phyloP scores from a whole-genome alignment of 441 rosid genomes.

The Francoa sonchifolia region DNA sequence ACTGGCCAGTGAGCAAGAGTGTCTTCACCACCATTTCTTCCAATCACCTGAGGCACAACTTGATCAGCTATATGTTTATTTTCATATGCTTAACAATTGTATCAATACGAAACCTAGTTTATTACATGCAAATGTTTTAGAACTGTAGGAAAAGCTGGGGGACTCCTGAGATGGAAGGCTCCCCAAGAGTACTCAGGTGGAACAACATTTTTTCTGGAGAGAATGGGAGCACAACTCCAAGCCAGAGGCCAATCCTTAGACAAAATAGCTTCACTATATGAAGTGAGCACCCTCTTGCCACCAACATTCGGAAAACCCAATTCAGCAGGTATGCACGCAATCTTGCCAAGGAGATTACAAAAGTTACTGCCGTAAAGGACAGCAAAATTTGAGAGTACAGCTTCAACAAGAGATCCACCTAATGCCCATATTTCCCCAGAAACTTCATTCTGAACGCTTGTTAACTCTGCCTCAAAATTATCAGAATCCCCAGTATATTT shows the following conservation, averaged over 20 bases:
- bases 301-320: conserved; percentile 69
- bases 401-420: conserved; percentile 88
- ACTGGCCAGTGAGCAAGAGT: conserved; percentile 97
- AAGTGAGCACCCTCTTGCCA: conserved; percentile 77
- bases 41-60: conserved; percentile 44
- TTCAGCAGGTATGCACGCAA: conserved; percentile 86
- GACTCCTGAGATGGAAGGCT: conserved; percentile 71
- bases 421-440: conserved; percentile 65
- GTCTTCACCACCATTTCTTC: conserved; percentile 91
- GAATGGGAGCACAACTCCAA: conserved; percentile 88
- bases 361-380: conserved; percentile 68
- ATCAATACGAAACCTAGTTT: background rate
- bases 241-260: conserved; percentile 93
- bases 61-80: conserved; percentile 14
- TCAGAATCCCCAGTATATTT: conserved; percentile 39
- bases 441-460: conserved; percentile 38
- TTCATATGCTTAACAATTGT: too few relatives aligned
- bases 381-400: conserved; percentile 77
- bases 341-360: conserved; percentile 69
- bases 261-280: conserved; percentile 72
- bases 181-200: conserved; percentile 95
- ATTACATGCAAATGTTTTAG: conserved; percentile 81
- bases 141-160: conserved; percentile 71
- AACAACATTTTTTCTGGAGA: conserved; percentile 61
- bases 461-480: conserved; percentile 46